These are phyloP conservation scores for Phytopythium montanum DNA, from an alignment of 352 stramenopile species.

Conservation along the genomic window DNA sequence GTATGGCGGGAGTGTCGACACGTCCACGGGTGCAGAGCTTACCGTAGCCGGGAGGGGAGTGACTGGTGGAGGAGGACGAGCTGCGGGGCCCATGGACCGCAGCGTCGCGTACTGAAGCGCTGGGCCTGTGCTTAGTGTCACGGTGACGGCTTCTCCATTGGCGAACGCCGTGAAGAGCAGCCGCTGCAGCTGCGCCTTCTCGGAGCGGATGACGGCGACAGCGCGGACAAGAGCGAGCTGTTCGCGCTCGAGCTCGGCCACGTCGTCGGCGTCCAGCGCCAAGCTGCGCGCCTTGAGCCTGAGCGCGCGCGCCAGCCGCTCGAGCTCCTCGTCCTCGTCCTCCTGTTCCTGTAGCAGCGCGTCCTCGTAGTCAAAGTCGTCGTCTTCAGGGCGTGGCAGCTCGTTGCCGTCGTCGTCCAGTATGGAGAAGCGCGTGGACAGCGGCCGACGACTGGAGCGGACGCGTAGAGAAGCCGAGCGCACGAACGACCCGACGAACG, in stretches of 20 bases:
- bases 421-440: conserved; percentile 48
- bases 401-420: conserved; percentile 68
- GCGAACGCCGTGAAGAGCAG: conserved; percentile 55
- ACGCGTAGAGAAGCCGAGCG: conserved; percentile 3
- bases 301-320: conserved; percentile 38
- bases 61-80: conserved; percentile 7
- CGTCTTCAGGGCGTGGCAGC: conserved; percentile 42
- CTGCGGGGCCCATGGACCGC: conserved; percentile 24
- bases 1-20: conserved; percentile 58
- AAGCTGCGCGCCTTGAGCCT: conserved; percentile 48
- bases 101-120: conserved; percentile 18
- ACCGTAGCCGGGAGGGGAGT: conserved; percentile 3
- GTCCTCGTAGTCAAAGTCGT: conserved; percentile 19
- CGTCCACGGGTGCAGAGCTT: conserved; percentile 11
- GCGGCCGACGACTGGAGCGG: not conserved
- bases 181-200: conserved; percentile 57
- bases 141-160: conserved; percentile 34
- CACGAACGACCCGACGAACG: conserved; percentile 9
- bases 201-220: conserved; percentile 52
- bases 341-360: conserved; percentile 38
- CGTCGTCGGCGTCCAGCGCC: conserved; percentile 60
- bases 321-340: conserved; percentile 46
- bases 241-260: conserved; percentile 58
- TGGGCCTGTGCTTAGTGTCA: conserved; percentile 17
- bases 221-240: conserved; percentile 45